These are phyloP conservation scores for Nidula niveotomentosa DNA, from an alignment of 1,284 basidiomycete species.

Conservation along the genomic window DNA sequence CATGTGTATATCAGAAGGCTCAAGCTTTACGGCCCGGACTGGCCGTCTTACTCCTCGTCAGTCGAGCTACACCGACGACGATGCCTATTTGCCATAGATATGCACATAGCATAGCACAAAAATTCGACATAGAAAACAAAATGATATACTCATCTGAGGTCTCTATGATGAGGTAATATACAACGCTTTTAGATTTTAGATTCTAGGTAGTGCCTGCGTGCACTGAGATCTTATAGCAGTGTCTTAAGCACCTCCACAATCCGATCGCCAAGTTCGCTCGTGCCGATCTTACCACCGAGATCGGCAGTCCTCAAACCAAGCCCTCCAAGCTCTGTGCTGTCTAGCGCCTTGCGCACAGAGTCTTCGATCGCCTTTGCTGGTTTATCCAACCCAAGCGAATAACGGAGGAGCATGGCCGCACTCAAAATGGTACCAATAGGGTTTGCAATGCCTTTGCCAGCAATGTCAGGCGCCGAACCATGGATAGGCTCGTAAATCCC, in stretches of 20 bases:
- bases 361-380: constrained; percentile 86
- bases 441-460: constrained; percentile 94
- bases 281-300: constrained; percentile 79
- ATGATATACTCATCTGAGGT: background rate
- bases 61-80: too few relatives aligned
- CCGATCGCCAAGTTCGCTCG: constrained; percentile 83
- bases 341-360: constrained; percentile 89
- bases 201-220: too few relatives aligned
- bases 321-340: constrained; percentile 72
- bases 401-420: constrained; percentile 92
- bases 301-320: constrained; percentile 85
- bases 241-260: constrained; percentile 78
- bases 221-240: constrained; percentile 41
- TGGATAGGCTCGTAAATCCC: constrained; percentile 98
- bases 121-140: too few relatives aligned
- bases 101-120: too few relatives aligned
- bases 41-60: too few relatives aligned
- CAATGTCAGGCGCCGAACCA: constrained; percentile 96
- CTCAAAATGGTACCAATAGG: constrained; percentile 98
- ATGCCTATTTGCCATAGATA: too few relatives aligned
- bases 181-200: too few relatives aligned
- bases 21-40: too few relatives aligned
- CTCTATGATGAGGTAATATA: background rate
- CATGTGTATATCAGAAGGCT: too few relatives aligned
- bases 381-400: constrained; percentile 87